These are phyloP conservation scores for Eucalyptus sp. DNA, from an alignment of 345 rosid genomes.

Conservation along the genomic window DNA sequence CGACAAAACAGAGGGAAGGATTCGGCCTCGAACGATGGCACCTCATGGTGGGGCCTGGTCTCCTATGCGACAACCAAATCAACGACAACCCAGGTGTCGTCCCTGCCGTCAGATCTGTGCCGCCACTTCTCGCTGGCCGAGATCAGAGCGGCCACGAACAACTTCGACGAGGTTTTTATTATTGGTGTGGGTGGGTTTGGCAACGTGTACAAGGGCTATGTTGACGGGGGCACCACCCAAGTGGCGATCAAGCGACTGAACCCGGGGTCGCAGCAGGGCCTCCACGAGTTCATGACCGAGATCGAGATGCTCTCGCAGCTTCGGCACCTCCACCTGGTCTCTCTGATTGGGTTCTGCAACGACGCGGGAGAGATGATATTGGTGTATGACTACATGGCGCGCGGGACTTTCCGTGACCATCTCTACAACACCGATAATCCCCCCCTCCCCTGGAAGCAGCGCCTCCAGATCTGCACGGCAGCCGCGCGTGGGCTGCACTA, in stretches of 20 bases:
- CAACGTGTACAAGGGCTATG: conserved; percentile 18
- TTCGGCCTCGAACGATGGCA: neutral
- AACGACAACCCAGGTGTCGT: no score
- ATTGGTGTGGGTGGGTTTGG: conserved; percentile 36
- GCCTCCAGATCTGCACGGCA: conserved; percentile 30
- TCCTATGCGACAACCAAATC: no score
- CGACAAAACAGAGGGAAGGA: no score
- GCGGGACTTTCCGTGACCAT: conserved; percentile 13
- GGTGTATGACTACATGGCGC: conserved; percentile 23
- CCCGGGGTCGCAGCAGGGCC: conserved; percentile 23
- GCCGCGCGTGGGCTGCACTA: conserved; percentile 34
- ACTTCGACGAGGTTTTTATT: conserved; percentile 2
- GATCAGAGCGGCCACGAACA: no score
- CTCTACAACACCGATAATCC: conserved; percentile 8
- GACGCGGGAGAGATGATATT: conserved; percentile 32
- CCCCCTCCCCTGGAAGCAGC: conserved; percentile 20
- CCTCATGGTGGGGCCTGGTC: neutral
- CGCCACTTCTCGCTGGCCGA: no score
- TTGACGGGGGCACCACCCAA: neutral
- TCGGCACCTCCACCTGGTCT: conserved; percentile 19
- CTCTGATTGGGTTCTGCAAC: conserved; percentile 30
- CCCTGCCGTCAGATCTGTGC: no score
- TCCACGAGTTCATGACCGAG: conserved; percentile 25
- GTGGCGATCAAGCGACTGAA: conserved; percentile 32
- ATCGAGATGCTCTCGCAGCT: conserved; percentile 27